These are phyloP conservation scores for Penicillium expansum DNA, from an alignment of 2,329 filamentous ascomycete species.

Conservation along the genomic window DNA sequence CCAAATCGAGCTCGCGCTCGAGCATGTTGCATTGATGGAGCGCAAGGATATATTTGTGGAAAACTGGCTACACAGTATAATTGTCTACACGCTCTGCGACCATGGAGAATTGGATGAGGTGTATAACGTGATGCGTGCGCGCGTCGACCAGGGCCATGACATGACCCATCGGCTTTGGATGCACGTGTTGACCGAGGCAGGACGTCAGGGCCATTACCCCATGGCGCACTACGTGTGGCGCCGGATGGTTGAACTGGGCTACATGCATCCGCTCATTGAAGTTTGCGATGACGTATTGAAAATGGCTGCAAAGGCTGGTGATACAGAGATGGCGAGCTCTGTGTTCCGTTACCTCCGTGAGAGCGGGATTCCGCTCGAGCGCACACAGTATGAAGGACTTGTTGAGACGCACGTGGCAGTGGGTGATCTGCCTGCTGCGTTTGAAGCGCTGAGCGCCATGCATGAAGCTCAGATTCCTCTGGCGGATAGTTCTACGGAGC, in stretches of 20 bases:
- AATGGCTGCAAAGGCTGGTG: conserved; percentile 66
- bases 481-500: conserved; percentile 59
- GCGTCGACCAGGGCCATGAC: conserved; percentile 47
- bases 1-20: conserved; percentile 76
- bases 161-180: conserved; percentile 63
- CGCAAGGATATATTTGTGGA: conserved; percentile 56
- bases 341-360: conserved; percentile 65
- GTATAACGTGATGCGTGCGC: conserved; percentile 62
- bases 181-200: conserved; percentile 73
- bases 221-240: conserved; percentile 72
- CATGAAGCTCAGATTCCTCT: conserved; percentile 58
- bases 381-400: conserved; percentile 76
- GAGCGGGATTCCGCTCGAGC: conserved; percentile 54
- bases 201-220: conserved; percentile 59
- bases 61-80: conserved; percentile 74
- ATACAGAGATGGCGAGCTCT: conserved; percentile 66
- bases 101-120: conserved; percentile 75
- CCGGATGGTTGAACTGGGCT: conserved; percentile 56
- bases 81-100: conserved; percentile 70
- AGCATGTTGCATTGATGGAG: conserved; percentile 66
- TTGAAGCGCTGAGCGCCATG: conserved; percentile 74
- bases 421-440: conserved; percentile 62
- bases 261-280: conserved; percentile 62
- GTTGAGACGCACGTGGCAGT: conserved; percentile 65
- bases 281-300: conserved; percentile 67